Evolutionary conservation across 2,329 filamentous ascomycete genomes (phyloP), one percentile per base, ranked within the genome.

Genomic region (Hypoxylon sp.): DNA sequence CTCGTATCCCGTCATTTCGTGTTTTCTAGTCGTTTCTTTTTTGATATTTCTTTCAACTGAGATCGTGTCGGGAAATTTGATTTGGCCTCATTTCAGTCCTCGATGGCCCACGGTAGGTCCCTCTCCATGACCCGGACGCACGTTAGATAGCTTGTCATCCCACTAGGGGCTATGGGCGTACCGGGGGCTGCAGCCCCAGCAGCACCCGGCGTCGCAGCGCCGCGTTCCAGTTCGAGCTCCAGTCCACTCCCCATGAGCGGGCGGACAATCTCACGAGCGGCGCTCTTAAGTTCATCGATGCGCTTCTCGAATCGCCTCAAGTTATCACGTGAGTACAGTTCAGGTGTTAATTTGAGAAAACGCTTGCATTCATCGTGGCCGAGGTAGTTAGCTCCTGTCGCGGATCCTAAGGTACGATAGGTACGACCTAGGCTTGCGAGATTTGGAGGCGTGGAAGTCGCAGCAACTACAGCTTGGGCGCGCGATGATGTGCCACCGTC

Each of bases 341-440:
- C 92, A 0, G 93, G 92, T 10, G 89, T 91, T 22, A 95, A 83
- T 78, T 97, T 97, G 58, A 98, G 86, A 75, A 98, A 98, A 22
- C 89, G 89, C 80, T 97, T 98, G 78, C 95, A 92, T 71, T 97
- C 94, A 72, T 97, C 94, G 78, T 95, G 94, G 1, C 84, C 81
- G 4, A 98, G 87, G 77, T 96, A 98, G 0, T 86, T 84, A 9
- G 85, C 80, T 0, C 88, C 83, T 3, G 83, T 83, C 2, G 87
- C 83, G 3, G 88, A 86, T 33, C 94, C 94, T 8, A 98, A 85
- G 1, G 91, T 86, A 46, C 93, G 89, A 79, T 95, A 97, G 1
- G 94, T 88, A 50, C 91, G 88, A 3, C 94, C 94, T 1, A 89
- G 79, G 14, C 88, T 85, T 1, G 88, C 86, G 39, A 90, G 83